Conservation (phyloP, 1,139 yeast species). For the Fermentozyma sake region DNA sequence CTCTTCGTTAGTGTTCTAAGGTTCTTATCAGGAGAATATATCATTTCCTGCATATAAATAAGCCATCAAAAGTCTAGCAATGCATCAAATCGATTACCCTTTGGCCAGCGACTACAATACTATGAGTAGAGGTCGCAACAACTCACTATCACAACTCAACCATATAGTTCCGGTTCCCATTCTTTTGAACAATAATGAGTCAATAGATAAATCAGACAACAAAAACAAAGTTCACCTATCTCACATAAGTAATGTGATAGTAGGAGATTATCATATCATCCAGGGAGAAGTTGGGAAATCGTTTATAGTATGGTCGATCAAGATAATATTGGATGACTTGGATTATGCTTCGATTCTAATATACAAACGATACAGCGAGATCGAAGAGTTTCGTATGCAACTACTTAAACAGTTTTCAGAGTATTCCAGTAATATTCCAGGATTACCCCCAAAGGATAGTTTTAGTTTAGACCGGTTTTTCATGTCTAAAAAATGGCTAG, state of each 20-base stretch:
- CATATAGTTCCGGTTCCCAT: constrained; percentile 37
- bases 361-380: constrained; percentile 64
- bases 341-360: constrained; percentile 43
- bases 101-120: constrained; percentile 1
- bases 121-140: no score
- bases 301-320: constrained; percentile 47
- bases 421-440: constrained; percentile 52
- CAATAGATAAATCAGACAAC: no score
- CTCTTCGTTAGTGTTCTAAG: no score
- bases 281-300: constrained; percentile 35
- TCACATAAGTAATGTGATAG: constrained; percentile 35
- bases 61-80: not conserved
- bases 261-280: constrained; percentile 36
- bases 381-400: constrained; percentile 43
- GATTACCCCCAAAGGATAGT: constrained; percentile 60
- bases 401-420: constrained; percentile 38
- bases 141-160: constrained; percentile 31
- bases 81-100: not conserved
- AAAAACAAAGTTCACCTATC: constrained; percentile 1
- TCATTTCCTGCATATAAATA: no score
- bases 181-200: constrained; percentile 21
- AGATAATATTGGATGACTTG: constrained; percentile 39
- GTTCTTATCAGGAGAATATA: no score
- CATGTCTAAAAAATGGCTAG: constrained; percentile 48
- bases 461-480: constrained; percentile 47